Evolutionary conservation across 805 yeast genomes (phyloP), one percentile per base, ranked within the genome.

Genomic region (Wickerhamomyces chaumierensis): DNA sequence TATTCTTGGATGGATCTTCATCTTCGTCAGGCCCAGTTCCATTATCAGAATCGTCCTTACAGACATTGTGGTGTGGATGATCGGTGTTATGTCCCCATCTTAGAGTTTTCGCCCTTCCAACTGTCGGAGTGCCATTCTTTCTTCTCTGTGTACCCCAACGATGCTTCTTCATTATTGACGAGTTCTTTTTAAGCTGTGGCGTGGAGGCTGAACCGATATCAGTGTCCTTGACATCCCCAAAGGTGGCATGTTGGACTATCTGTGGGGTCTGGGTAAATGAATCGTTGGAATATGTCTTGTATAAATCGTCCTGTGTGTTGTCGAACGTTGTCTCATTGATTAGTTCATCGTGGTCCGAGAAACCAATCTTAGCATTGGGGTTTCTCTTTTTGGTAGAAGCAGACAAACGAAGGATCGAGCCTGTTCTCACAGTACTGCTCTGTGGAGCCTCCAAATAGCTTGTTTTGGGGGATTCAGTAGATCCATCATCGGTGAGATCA

Each of bases 71-170:
- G 19, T 55, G 54, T 39, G 57, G 61, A 39, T 52, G 47, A 4
- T 63, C 63, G 38, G 56, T 55, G 35, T 55, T 52, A 37, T 55
- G 56, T n/a, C 59, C 63, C 68, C 72, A 68, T 50, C 68, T 68
- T 33, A 81, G 55, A 0, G 90, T 79, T 51, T 68, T 78, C 15
- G 78, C 70, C 46, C 88, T 63, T 7, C 69, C 69, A 13, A 73
- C 61, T 34, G 60, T 57, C 18, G 92, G 88, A 35, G 69, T 67
- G 8, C 94, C 94, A 44, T 75, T 70, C 42, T 75, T 74, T 51
- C 76, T 73, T 48, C 95, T 70, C 47, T 81, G 85, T 3, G 96
- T 88, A 42, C 96, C 96, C 95, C 94, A 85, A 60, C 95, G 69
- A 48, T 79, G 73, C 51, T 94, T 70, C 47, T 80, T 76, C 75